Evolutionary conservation across 169 alveolate genomes (phyloP).

Genomic region (Eimeria sp.): DNA sequence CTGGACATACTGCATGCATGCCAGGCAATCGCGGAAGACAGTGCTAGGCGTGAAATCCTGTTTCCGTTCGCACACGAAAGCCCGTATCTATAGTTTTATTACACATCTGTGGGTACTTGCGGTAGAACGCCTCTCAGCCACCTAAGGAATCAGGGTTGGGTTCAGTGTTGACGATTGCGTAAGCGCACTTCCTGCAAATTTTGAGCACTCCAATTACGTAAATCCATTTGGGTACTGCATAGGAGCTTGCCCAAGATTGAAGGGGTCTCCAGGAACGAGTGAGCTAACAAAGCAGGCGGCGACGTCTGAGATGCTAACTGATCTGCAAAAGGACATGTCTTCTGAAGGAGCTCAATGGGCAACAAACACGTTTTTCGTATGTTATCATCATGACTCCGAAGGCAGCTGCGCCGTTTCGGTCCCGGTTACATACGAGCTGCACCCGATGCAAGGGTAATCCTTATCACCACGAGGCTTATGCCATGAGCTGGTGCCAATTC

Average conservation of each 20-base stretch:
- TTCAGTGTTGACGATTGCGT: neutral
- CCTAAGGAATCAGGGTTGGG: neutral
- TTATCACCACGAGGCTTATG: neutral
- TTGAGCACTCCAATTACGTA: neutral
- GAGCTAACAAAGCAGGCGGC: neutral
- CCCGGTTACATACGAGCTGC: constrained; percentile 1
- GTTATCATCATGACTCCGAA: neutral
- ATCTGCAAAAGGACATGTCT: neutral
- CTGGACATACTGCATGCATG: neutral
- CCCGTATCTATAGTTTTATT: no score
- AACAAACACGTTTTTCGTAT: neutral
- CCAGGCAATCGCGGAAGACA: neutral
- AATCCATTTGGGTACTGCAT: neutral
- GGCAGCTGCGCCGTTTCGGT: neutral
- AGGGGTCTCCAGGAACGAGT: neutral
- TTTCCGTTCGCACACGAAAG: neutral
- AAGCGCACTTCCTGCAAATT: neutral
- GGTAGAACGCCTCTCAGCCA: neutral
- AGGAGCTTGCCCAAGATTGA: neutral
- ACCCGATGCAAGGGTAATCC: neutral
- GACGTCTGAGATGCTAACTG: neutral
- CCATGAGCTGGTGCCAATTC: neutral
- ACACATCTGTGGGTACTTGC: neutral
- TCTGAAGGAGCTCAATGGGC: neutral
- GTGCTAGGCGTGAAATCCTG: neutral